Evolutionary conservation across 495 filamentous ascomycete genomes (phyloP), one percentile per base, ranked within the genome.

Genomic region (Aspergillus olivimuriae): DNA sequence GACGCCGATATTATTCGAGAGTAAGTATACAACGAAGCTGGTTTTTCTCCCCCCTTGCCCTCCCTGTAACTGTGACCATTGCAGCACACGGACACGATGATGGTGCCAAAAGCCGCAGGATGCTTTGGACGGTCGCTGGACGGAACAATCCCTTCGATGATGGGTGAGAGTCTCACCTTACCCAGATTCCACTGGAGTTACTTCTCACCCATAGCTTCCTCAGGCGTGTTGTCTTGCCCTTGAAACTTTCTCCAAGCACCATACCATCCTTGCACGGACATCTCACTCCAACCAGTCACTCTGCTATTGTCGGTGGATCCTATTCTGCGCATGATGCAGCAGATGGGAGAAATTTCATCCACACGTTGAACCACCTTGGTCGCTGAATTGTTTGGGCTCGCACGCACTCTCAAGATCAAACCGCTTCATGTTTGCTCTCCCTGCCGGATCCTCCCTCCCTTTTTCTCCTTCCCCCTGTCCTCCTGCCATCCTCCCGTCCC

Each of bases 1-100:
- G 89, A 94, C 53, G 73, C 86, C 45, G 86, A 95, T 56, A 77
- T 91, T 62, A 95, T 96, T 70, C 84, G 94, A 95, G 92, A 97
- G 92, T 98, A 95, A 96, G 92, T 97, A 70, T 58, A 66, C 56
- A 66, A 56, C 17, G 21, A 58, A 72, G 68, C 72, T 68, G 62
- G 66, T 84, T 88, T 86, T 75, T 77, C 83, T 78, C n/a, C n/a
- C 73, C 51, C 60, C 60, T 60, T 59, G 46, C 40, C 51, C 44
- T 51, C 48, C 57, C 57, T 58, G 56, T 60, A 54, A 56, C 58
- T 46, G 47, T 56, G 60, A 71, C 56, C 60, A 57, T 65, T 48
- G 53, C 64, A 71, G 67, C 63, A 52, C 60, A 50, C n/a, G 58
- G 17, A 61, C 47, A 46, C 53, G 47, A 44, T 61, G 53, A 44